Evolutionary conservation across 176 grass and related monocot genomes (phyloP), one percentile per base, ranked within the genome.

Genomic region (Aegilops tauschii): DNA sequence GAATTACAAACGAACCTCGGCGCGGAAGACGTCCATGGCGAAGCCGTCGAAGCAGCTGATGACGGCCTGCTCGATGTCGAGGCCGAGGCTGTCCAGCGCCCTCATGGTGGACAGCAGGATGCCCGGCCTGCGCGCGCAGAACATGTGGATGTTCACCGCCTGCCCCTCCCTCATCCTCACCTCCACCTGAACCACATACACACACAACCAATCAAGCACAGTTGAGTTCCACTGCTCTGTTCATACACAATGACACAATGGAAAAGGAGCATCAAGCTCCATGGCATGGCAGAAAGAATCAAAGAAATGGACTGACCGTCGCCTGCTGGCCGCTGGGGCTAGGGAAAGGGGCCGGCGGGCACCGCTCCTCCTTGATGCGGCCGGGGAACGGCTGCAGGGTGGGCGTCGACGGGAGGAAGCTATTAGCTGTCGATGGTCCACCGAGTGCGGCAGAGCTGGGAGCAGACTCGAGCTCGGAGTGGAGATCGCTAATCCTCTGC

Each of bases 131-230:
- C 86, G 88, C 3, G 91, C 74, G n/a, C 93, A 98, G 70, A 95
- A 93, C 96, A 98, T 98, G 77, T 95, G 96, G 63, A 98, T 98
- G 79, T 95, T 93, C 37, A 98, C 88, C 12, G 82, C 85, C 54
- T 86, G 86, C 42, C 93, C 91, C 82, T 93, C 89, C 80, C 89
- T 88, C 87, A 89, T 81, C 65, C 84, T 87, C n/a, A 98, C 96
- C 65, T 98, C 96, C 12, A 95, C 93, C 96, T 98, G 13, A 27
- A 52, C 6, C 35, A 30, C 30, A 30, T 1, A 18, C 49, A 5
- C 25, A 65, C 32, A 62, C 50, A 20, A 58, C 6, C 54, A 56
- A 12, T 11, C 18, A n/a, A 61, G 17, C 47, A 78, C 1, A 39
- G 8, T 12, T 74, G 12, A 29, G 70, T 72, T 10, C 65, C 72